Evolutionary conservation across 2,329 filamentous ascomycete species (phyloP), one percentile per base, ranked within the genome.

Genomic region (Fusarium sp.): DNA sequence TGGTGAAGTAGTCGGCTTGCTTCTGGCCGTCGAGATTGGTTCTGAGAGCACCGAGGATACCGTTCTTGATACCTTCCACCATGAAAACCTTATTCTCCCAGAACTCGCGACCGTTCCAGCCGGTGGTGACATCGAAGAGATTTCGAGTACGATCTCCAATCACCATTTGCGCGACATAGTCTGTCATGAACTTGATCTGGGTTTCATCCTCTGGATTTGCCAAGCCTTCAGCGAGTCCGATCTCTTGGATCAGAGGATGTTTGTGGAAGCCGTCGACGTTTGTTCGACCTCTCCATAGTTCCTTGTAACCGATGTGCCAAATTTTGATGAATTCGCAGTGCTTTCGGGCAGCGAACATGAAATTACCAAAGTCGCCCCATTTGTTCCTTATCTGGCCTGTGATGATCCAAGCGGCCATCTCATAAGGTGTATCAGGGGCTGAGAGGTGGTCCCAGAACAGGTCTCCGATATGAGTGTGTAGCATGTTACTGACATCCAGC

Each of bases 381-480:
- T 72, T 60, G 23, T 73, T 74, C 17, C 76, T 54, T 26, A 80
- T 76, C 55, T 78, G 73, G 0, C 77, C 76, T 4, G 51, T 72
- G 52, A 78, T 78, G 17, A 76, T 70, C 76, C 75, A 81, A 0
- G 73, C 75, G 2, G 65, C 76, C 36, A 74, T 73, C 43, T 80
- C 77, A 39, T 77, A 80, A 0, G 78, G 76, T 0, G 74, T 75
- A 2, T 62, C 52, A 0, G 79, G 75, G n/a, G 80, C 77, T 9
- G 75, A 70, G 43, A 83, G 74, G 9, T 73, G 60, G 9, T 78
- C 70, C 81, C 81, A 83, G 72, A 80, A 83, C 2, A 83, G 76
- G 3, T 75, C 72, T 14, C 83, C 80, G 1, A 83, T 61, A 32
- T 78, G 71, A 1, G 77, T 76, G 45, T 83, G 77, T 0, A 83